Conservation (phyloP, 768 basidiomycete species). For the Agrocybe pediades region DNA sequence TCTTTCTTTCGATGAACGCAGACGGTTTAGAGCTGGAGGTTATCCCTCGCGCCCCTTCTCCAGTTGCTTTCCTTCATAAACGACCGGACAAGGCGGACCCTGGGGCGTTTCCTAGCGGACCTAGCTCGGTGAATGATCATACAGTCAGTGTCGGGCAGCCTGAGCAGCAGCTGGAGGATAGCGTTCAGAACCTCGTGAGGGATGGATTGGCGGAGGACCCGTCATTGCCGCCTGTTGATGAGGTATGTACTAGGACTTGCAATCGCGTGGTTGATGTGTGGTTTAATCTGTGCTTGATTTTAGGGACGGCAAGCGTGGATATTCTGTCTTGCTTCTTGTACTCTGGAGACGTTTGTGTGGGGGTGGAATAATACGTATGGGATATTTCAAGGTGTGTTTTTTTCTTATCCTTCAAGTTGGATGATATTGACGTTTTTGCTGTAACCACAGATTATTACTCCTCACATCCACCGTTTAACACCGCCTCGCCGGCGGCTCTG, state of each 20-base stretch:
- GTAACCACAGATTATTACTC: constrained; percentile 1
- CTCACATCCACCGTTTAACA: neutral
- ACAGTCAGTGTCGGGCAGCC: no score
- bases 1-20: neutral
- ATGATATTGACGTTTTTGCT: neutral
- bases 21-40: neutral
- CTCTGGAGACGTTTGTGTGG: neutral
- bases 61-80: neutral
- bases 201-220: neutral
- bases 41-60: no score
- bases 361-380: constrained; percentile 2
- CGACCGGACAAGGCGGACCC: neutral
- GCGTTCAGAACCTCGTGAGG: neutral
- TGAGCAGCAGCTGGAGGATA: no score
- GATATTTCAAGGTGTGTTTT: neutral
- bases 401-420: neutral
- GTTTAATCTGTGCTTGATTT: neutral
- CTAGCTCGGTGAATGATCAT: no score
- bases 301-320: constrained; percentile 3
- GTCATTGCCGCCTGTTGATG: neutral
- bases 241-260: neutral
- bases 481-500: neutral
- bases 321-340: neutral
- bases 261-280: neutral
- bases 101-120: no score